These are phyloP conservation scores for Aspergillus intermedius DNA, from an alignment of 2,329 filamentous ascomycete species.

Conservation along the genomic window DNA sequence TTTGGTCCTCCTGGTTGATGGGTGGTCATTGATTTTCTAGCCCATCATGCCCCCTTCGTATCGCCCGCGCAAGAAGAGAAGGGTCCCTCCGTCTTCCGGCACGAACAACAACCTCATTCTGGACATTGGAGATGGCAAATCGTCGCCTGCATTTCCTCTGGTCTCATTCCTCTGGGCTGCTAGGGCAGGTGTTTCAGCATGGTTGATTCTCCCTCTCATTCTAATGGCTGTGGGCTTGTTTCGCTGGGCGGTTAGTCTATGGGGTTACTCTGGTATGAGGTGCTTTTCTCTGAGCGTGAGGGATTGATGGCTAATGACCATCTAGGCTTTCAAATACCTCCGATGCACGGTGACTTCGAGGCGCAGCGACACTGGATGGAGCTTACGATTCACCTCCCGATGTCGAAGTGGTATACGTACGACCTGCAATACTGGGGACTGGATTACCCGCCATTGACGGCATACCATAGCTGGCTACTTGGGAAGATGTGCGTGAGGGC, in stretches of 20 bases:
- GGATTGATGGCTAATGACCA: background rate
- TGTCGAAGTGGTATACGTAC: conserved; percentile 97
- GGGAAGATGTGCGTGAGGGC: conserved; percentile 63
- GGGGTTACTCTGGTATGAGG: conserved; percentile 80
- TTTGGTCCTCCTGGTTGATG: conserved; percentile 13
- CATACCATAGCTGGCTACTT: conserved; percentile 95
- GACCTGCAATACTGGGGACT: conserved; percentile 96
- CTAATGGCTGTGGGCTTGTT: conserved; percentile 89
- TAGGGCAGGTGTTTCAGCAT: conserved; percentile 74
- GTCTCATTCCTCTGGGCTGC: conserved; percentile 93
- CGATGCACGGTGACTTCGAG: conserved; percentile 96
- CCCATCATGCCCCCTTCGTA: conserved; percentile 27
- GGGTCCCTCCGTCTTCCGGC: conserved; percentile 25
- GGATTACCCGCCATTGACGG: conserved; percentile 94
- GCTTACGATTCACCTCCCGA: conserved; percentile 77
- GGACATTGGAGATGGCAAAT: conserved; percentile 39
- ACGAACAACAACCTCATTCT: conserved; percentile 39
- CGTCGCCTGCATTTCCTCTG: conserved; percentile 73
- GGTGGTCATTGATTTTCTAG: conserved; percentile 10
- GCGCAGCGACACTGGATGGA: conserved; percentile 99
- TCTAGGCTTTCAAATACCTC: conserved; percentile 68
- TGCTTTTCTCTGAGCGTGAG: background rate
- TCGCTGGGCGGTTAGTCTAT: conserved; percentile 83
- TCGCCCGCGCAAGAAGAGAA: conserved; percentile 43
- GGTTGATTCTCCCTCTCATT: conserved; percentile 81